Base-by-base conservation (phyloP, 2,329 filamentous ascomycete species). In the Alternaria gaisen region DNA sequence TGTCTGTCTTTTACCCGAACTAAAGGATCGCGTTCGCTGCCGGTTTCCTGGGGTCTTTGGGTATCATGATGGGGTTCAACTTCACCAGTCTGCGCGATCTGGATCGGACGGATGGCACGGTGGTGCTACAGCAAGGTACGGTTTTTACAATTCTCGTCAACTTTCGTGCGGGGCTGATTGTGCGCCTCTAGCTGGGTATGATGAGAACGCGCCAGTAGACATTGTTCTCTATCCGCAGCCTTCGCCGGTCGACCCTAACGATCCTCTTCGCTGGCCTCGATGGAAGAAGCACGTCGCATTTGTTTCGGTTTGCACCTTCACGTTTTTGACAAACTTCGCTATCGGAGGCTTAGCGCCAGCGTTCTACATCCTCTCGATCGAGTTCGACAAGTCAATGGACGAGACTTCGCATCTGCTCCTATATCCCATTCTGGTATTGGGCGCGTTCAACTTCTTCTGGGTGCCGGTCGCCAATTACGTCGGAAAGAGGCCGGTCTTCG, bases 401-500 rank as follows among this genome's bases (percentile, higher is more conserved):
- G 79, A 84, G 53, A 81, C 82, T 2, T 80, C 79, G 16, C 73
- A 72, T 22, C 63, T 81, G 1, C 72, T 81, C 2, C 65, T 79
- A 12, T 80, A 75, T 69, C 78, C 77, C 1, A 83, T 85, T 62
- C 71, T 85, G 3, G 79, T 83, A 2, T 78, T 85, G 3, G 82
- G 83, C 1, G 79, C 83, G 30, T 83, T 82, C 69, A 85, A 85
- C 65, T 85, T 85, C 74, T 76, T 84, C 66, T 84, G 82, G 82
- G 81, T 84, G 5, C 83, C 83, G 14, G 63, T 84, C 10, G 79
- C 81, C 53, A 82, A 80, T 24, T 82, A 80, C 58, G 80, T 83
- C 56, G 83, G 83, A 11, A 80, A 84, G 63, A 73, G 83, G 5
- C 82, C 83, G 1, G 74, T 83, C 3, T 84, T 84, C 58, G 79